These are phyloP conservation scores for Botrytis byssoidea DNA, from an alignment of 2,329 filamentous ascomycete species.

Conservation along the genomic window DNA sequence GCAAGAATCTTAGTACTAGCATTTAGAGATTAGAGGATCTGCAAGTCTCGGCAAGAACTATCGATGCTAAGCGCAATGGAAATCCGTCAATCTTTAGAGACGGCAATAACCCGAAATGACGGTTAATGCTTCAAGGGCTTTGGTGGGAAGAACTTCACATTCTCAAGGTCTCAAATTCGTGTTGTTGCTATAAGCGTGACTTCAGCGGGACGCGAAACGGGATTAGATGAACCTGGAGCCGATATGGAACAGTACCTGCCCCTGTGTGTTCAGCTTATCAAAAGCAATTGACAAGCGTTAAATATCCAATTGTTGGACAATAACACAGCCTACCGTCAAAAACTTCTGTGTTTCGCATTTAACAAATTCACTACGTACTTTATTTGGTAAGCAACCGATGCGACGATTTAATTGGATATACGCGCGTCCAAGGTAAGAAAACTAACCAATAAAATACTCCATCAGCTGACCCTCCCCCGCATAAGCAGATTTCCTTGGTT, in stretches of 20 bases:
- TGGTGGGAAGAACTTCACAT: neutral
- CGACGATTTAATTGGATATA: neutral
- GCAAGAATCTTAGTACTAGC: neutral
- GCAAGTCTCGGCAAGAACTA: neutral
- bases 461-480: neutral
- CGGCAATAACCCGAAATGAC: neutral
- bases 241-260: too few relatives aligned
- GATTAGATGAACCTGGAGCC: neutral
- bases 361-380: too few relatives aligned
- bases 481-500: constrained; percentile 4
- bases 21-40: neutral
- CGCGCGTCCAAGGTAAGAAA: neutral
- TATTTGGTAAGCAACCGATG: neutral
- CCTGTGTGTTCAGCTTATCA: neutral
- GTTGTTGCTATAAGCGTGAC: neutral
- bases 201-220: neutral
- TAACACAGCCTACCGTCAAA: neutral
- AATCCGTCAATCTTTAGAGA: too few relatives aligned
- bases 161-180: neutral
- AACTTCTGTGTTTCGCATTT: neutral
- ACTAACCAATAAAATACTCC: neutral
- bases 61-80: neutral
- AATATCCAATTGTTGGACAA: neutral
- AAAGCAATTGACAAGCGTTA: neutral
- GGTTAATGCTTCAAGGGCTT: neutral